Evolutionary conservation across 73 alveolate species (phyloP).

Genomic region (Symbiodinium pilosum): DNA sequence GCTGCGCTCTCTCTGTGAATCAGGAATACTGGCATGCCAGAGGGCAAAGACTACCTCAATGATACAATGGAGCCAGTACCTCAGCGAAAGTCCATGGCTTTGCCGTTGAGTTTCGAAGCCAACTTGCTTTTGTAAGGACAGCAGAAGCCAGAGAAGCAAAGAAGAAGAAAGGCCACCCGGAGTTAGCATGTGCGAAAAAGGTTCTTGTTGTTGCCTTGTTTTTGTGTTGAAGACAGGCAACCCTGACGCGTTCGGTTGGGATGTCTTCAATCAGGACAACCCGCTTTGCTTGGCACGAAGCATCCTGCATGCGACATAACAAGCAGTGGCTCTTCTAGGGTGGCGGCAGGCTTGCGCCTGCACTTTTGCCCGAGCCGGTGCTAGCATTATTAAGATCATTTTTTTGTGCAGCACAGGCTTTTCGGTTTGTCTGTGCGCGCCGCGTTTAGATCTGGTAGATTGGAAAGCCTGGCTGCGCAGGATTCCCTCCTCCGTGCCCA

Average conservation of each 20-base stretch:
- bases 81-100: background rate
- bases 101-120: background rate
- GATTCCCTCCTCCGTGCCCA: constrained; percentile 93
- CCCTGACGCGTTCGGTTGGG: constrained; percentile 94
- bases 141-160: constrained; percentile 84
- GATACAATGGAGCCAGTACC: constrained; percentile 40
- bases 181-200: background rate
- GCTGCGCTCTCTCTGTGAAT: no score
- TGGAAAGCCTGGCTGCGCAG: background rate
- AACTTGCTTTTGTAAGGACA: no score
- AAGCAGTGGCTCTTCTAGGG: no score
- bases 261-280: constrained; percentile 85
- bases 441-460: no score
- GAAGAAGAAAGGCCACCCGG: constrained; percentile 58
- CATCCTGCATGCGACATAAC: no score
- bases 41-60: constrained; percentile 74
- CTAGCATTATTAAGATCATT: no score
- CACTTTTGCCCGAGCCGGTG: no score
- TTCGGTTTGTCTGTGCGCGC: no score
- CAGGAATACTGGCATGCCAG: constrained; percentile 68
- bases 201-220: background rate
- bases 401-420: no score
- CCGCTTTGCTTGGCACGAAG: no score
- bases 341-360: no score
- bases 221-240: background rate